These are phyloP conservation scores for Podaxis sp. DNA, from an alignment of 768 basidiomycete species.

Conservation along the genomic window DNA sequence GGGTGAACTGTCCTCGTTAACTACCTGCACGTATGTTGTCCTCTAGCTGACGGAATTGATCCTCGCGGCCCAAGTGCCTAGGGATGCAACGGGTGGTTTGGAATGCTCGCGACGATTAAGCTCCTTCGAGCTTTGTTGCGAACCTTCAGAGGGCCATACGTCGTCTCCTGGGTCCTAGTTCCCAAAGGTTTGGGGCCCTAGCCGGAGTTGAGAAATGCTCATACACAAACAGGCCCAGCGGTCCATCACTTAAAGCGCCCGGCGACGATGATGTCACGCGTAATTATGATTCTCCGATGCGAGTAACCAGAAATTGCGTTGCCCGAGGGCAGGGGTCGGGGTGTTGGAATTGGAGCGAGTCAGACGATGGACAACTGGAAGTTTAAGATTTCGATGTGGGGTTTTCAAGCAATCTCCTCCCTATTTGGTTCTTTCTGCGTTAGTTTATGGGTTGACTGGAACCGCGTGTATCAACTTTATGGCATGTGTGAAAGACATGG, in stretches of 20 bases:
- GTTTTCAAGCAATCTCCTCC: slow-evolving; percentile 58
- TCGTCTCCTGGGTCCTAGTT: background rate
- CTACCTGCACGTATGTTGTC: no score
- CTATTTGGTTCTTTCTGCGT: slow-evolving; percentile 48
- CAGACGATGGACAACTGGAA: slow-evolving; percentile 40
- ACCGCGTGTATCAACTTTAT: slow-evolving; percentile 42
- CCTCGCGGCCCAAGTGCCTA: background rate
- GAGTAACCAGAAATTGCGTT: background rate
- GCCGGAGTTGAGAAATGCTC: slow-evolving; percentile 35
- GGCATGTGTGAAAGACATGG: no score
- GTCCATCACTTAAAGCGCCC: slow-evolving; percentile 23
- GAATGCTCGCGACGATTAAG: background rate
- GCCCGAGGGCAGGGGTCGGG: background rate
- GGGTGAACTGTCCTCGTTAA: no score
- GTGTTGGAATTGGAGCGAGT: background rate
- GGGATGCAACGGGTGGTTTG: background rate
- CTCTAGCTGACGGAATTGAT: no score
- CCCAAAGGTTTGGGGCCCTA: background rate
- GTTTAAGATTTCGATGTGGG: no score
- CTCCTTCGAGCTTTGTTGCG: background rate
- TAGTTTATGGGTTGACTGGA: slow-evolving; percentile 48
- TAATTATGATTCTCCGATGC: background rate
- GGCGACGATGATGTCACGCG: background rate
- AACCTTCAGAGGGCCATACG: background rate
- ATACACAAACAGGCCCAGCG: slow-evolving; percentile 49